Evolutionary conservation across 495 filamentous ascomycete species (phyloP).

Genomic region (Penicillium paxilli): DNA sequence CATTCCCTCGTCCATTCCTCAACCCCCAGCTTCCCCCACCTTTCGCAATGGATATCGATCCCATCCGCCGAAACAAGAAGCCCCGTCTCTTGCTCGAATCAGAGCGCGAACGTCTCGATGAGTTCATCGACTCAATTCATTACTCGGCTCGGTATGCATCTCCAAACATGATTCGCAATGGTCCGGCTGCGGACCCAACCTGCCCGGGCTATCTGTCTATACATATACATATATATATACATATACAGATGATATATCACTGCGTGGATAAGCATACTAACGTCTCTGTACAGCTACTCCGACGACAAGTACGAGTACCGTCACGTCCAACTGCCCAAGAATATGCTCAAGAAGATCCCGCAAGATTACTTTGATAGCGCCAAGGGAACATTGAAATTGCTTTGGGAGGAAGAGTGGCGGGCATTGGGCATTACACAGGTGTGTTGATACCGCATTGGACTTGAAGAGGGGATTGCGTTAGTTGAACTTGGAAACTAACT

Average conservation of each 20-base stretch:
- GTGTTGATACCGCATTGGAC: slow-evolving; percentile 11
- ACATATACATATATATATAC: no score
- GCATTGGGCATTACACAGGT: slow-evolving; percentile 96
- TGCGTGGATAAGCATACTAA: no score
- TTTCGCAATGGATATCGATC: slow-evolving; percentile 68
- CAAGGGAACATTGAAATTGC: slow-evolving; percentile 89
- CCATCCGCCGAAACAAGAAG: slow-evolving; percentile 76
- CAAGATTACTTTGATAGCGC: slow-evolving; percentile 89
- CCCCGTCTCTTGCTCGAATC: slow-evolving; percentile 77
- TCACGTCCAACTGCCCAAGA: slow-evolving; percentile 94
- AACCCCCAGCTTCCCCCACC: neutral
- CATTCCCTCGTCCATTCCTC: neutral
- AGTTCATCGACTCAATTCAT: slow-evolving; percentile 89
- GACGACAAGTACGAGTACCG: slow-evolving; percentile 89
- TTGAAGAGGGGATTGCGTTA: neutral
- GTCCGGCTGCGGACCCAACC: no score
- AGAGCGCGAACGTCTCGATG: slow-evolving; percentile 80
- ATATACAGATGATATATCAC: no score
- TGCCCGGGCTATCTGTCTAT: neutral
- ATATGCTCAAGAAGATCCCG: slow-evolving; percentile 96
- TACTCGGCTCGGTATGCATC: slow-evolving; percentile 85
- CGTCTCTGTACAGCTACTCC: slow-evolving; percentile 68
- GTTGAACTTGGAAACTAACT: no score
- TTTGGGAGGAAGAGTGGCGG: slow-evolving; percentile 99
- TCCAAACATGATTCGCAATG: neutral